Conservation (phyloP, 352 stramenopile species). For the Plasmopara muralis region DNA sequence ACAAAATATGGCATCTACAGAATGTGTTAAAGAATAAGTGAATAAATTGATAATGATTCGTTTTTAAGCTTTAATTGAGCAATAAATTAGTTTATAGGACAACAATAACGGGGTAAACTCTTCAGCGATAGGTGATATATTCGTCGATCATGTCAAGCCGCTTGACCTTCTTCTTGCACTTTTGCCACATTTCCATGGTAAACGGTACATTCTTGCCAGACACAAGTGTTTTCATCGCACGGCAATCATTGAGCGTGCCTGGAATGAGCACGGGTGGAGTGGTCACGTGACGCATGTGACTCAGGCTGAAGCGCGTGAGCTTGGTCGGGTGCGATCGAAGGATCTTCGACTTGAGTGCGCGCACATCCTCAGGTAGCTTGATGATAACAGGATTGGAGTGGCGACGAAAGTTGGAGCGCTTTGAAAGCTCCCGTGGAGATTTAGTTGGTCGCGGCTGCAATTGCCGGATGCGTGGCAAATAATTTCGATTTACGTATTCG, state of each 20-base stretch:
- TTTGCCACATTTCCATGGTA: constrained; percentile 42
- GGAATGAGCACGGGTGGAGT: constrained; percentile 48
- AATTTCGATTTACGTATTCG: constrained; percentile 13
- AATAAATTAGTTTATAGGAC: too few species aligned
- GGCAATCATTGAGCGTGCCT: constrained; percentile 27
- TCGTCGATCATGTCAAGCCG: constrained; percentile 48
- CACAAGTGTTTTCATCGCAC: constrained; percentile 31
- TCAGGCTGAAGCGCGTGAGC: constrained; percentile 42
- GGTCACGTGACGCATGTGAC: constrained; percentile 38
- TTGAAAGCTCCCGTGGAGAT: constrained; percentile 20
- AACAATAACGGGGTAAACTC: background rate
- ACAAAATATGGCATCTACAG: too few species aligned
- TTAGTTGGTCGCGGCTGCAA: constrained; percentile 18
- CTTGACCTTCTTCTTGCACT: constrained; percentile 32
- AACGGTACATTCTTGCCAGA: constrained; percentile 40
- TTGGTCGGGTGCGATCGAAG: constrained; percentile 36
- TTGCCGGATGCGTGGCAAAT: constrained; percentile 19
- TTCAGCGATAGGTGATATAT: constrained; percentile 35
- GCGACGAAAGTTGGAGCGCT: constrained; percentile 22
- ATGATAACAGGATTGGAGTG: constrained; percentile 11
- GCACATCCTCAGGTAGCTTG: constrained; percentile 33
- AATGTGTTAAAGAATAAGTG: too few species aligned
- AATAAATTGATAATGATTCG: too few species aligned
- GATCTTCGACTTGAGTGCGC: constrained; percentile 44
- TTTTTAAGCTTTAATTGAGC: too few species aligned